phyloP scores from a whole-genome alignment of 768 basidiomycete species.

The Tricholoma sp. region DNA sequence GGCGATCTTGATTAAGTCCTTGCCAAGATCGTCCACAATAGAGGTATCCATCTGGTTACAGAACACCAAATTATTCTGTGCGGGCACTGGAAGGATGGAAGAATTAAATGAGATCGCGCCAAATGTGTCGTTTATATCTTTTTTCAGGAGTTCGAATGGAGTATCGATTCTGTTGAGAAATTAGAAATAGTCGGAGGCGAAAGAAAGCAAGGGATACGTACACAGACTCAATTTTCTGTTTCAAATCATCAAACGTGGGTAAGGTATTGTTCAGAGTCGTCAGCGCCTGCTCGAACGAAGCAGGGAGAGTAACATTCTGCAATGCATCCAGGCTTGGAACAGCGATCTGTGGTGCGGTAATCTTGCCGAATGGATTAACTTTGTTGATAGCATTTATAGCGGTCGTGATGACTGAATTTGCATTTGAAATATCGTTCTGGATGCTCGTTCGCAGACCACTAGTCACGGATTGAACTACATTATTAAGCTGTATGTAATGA shows the following conservation, averaged over 20 bases:
- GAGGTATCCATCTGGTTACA: constrained; percentile 78
- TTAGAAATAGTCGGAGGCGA: not conserved
- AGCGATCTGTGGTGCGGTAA: constrained; percentile 65
- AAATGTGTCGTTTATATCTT: constrained; percentile 87
- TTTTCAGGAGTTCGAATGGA: constrained; percentile 85
- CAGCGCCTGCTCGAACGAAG: constrained; percentile 68
- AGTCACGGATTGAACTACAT: constrained; percentile 57
- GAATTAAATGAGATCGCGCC: constrained; percentile 66
- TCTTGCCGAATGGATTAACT: constrained; percentile 66
- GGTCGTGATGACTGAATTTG: constrained; percentile 63
- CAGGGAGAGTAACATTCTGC: constrained; percentile 75
- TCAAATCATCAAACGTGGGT: constrained; percentile 73
- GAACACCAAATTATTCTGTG: constrained; percentile 62
- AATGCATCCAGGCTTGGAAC: constrained; percentile 73
- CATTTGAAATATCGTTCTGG: constrained; percentile 59
- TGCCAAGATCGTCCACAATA: constrained; percentile 80
- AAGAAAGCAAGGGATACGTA: constrained; percentile 31
- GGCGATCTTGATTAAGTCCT: constrained; percentile 72
- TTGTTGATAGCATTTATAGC: constrained; percentile 71
- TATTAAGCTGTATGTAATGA: constrained; percentile 52
- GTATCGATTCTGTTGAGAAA: constrained; percentile 55
- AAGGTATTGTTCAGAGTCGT: constrained; percentile 75
- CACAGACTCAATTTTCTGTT: constrained; percentile 62
- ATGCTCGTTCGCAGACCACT: constrained; percentile 62
- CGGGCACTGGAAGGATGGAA: constrained; percentile 72